Evolutionary conservation across 331 rosid species (phyloP), one percentile per base, ranked within the genome.

Genomic region (Quercus phellos): DNA sequence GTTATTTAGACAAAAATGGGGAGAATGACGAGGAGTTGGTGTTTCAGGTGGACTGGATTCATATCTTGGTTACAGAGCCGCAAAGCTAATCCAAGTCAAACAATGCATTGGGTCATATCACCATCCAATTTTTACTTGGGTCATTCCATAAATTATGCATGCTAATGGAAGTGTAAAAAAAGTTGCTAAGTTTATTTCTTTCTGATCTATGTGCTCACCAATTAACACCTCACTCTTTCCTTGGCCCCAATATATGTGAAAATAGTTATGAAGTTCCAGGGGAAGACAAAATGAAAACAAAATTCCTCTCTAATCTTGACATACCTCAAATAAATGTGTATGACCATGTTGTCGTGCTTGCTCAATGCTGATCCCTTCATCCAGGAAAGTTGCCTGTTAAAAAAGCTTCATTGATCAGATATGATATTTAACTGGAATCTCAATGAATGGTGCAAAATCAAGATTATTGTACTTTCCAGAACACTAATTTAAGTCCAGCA

Each of bases 341-440:
- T 94, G 99, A 34, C 99, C 99, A 73, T 68, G 99, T 78, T 88
- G 84, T 68, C 90, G 90, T 24, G 99, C 98, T 66, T 94, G 97
- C 53, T 92, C 98, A 69, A 85, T 70, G 88, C 88, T 92, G 88
- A 70, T 82, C 29, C 89, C 88, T 21, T 92, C 97, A 73, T 94
- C 98, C 55, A 94, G 87, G 81, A 94, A 92, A 78, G 99, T 92
- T 83, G 97, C 98, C 99, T 94, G 83, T 82, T 66, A 74, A 77
- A 55, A 75, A 32, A 76, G 68, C 60, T 77, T 75, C 67, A 75
- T 14, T 22, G 73, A 77, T 82, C 61, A 74, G 68, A 80, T 43
- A 67, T 73, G 43, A 73, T 30, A 73, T 58, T 70, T 59, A 13
- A 68, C 22, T 63, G 60, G 60, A 75, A n/a, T 42, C 64, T 51